phyloP scores from a whole-genome alignment of 1,284 basidiomycete genomes.

The Cystobasidium slooffiae region DNA sequence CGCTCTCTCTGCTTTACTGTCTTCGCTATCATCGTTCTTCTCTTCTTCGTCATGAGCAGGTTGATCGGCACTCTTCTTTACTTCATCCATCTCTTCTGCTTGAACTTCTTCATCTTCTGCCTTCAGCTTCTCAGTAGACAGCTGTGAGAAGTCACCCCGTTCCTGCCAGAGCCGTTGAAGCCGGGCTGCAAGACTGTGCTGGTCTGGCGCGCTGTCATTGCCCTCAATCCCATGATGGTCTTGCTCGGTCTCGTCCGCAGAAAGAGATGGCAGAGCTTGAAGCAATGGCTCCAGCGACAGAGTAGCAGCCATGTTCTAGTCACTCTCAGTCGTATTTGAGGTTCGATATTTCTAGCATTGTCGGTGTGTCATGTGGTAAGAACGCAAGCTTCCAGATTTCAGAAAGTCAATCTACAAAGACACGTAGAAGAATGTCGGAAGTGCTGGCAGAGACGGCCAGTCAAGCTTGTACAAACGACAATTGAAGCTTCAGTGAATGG shows the following conservation, averaged over 20 bases:
- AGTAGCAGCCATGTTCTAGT: constrained; percentile 16
- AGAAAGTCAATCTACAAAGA: too few species aligned
- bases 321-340: neutral
- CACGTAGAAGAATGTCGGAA: too few species aligned
- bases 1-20: neutral
- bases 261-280: constrained; percentile 15
- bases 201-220: constrained; percentile 8
- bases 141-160: constrained; percentile 50
- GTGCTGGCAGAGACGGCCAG: too few species aligned
- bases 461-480: too few species aligned
- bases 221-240: neutral
- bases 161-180: constrained; percentile 50
- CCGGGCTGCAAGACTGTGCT: constrained; percentile 40
- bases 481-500: too few species aligned
- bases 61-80: neutral
- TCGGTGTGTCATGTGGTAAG: neutral
- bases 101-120: neutral
- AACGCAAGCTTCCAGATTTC: neutral
- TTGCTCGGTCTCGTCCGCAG: neutral
- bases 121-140: constrained; percentile 39
- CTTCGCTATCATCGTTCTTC: neutral
- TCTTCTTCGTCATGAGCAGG: constrained; percentile 2
- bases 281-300: constrained; percentile 40
- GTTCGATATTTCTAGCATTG: neutral
- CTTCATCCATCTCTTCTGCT: neutral